Percentiles rank a stretch among this genome's conserved stretches.
phyloP scores from a whole-genome alignment of 805 yeast species.

The Candida nonsorbophila region DNA sequence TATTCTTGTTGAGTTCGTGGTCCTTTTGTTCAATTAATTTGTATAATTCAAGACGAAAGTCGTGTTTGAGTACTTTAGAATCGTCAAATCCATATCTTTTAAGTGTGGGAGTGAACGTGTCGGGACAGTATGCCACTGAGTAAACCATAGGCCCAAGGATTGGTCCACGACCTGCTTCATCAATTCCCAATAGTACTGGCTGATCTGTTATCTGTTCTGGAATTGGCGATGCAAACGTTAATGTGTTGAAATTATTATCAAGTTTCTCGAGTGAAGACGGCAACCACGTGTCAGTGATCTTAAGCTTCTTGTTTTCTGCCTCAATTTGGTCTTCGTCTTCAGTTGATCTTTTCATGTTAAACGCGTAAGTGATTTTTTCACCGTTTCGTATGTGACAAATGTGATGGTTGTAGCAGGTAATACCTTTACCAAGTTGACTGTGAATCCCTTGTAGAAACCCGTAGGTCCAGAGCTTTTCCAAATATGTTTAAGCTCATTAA shows the following conservation, averaged over 20 bases:
- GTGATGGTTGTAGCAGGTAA: constrained; percentile 93
- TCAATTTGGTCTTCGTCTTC: constrained; percentile 1
- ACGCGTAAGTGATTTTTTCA: constrained; percentile 17
- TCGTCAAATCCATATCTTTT: constrained; percentile 79
- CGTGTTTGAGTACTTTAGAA: constrained; percentile 80
- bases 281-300: constrained; percentile 16
- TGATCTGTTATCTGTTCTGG: constrained; percentile 35
- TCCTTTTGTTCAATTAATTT: constrained; percentile 45
- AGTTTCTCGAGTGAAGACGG: constrained; percentile 30
- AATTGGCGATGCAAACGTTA: constrained; percentile 46
- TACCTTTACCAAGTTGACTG: constrained; percentile 74
- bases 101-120: constrained; percentile 44
- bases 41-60: constrained; percentile 59
- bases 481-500: constrained; percentile 31
- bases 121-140: constrained; percentile 74
- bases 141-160: constrained; percentile 98
- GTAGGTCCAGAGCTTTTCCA: constrained; percentile 41
- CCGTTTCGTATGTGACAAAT: constrained; percentile 74
- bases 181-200: constrained; percentile 75
- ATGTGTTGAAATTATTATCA: constrained; percentile 28
- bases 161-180: constrained; percentile 99
- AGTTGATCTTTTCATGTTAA: background rate
- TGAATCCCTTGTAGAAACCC: constrained; percentile 82
- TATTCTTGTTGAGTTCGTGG: constrained; percentile 43
- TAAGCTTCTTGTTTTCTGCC: constrained; percentile 1